Evolutionary conservation across 208 protist species (phyloP), one percentile per base, ranked within the genome.

Genomic region (Crithidia acanthocephali): DNA sequence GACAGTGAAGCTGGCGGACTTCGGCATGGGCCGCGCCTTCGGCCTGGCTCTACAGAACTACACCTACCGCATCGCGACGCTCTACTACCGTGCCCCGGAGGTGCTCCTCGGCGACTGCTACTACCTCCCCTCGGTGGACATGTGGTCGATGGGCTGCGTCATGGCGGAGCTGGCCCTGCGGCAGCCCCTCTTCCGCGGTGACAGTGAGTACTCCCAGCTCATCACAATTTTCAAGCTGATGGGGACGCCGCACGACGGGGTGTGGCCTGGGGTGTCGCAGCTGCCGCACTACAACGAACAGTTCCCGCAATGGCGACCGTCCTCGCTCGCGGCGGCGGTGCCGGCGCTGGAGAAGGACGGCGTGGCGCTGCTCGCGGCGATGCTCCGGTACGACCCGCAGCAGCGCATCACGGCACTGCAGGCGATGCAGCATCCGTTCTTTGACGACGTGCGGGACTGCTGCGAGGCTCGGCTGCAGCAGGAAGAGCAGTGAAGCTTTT

Each of bases 71-170:
- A 98, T 98, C 48, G 88, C 96, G 66, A 98, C 97, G 56, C 85
- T 98, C 15, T 98, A 91, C 91, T 99, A 98, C 80, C 89, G 96
- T 28, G 92, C 97, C 8, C 96, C 96, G 1, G 97, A 99, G 68
- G 88, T 99, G 25, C 72, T 98, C 15, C 87, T 98, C 3, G 95
- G 96, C 7, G 81, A 89, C 44, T 76, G 71, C 20, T 81, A 88
- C 70, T 98, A 98, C 79, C 77, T 88, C 8, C 81, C 86, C 42
- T 77, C 87, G 20, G 85, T 98, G n/a, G 97, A 98, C 67, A 85
- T 98, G 57, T 98, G 96, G 94, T 94, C 87, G 10, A 83, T 98
- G 68, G 97, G 97, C 18, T 98, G 95, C 63, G 96, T 98, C 33
- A 83, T 98, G 64, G 95, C 95, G 20, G 98, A 99, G 83, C 92